Conservation (phyloP, 129 eudicot genomes). For the Escallonia herrerae region DNA sequence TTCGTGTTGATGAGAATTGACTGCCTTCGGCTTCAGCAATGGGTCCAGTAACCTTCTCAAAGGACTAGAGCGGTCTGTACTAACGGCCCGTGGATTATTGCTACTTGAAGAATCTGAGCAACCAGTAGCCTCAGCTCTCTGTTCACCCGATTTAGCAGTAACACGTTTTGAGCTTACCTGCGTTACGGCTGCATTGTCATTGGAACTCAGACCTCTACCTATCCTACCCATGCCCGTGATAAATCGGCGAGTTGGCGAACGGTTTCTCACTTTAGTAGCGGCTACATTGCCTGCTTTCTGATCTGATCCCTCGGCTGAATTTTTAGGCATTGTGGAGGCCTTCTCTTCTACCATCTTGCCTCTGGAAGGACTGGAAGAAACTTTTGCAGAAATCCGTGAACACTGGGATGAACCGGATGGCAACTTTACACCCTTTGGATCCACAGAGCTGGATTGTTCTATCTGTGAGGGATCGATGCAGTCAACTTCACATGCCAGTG, state of each 20-base stretch:
- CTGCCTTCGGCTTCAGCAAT: constrained; percentile 42
- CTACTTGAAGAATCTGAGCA: constrained; percentile 15
- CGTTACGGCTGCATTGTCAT: constrained; percentile 4
- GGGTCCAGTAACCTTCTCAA: constrained; percentile 75
- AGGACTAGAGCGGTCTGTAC: constrained; percentile 59
- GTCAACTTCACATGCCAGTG: constrained; percentile 14
- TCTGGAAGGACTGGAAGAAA: constrained; percentile 2
- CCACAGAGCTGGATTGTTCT: constrained; percentile 8
- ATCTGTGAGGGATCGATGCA: constrained; percentile 7
- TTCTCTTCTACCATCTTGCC: constrained; percentile 6
- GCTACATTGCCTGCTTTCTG: constrained; percentile 17
- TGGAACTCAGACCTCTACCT: constrained; percentile 22
- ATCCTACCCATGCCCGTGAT: constrained; percentile 38
- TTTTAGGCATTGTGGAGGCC: constrained; percentile 13
- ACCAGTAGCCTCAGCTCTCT: constrained; percentile 25
- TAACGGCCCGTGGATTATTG: constrained; percentile 18
- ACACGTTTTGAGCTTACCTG: constrained; percentile 16
- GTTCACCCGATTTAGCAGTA: constrained; percentile 18
- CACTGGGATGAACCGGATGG: background rate
- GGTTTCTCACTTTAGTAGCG: constrained; percentile 39
- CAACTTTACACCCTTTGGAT: constrained; percentile 6
- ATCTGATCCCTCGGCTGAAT: constrained; percentile 20
- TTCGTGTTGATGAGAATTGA: constrained; percentile 6
- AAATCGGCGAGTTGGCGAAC: constrained; percentile 62
- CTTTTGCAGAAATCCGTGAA: constrained; percentile 10